Percentiles rank a stretch among this genome's conserved stretches.
These are phyloP conservation scores for Botrytis paeoniae DNA, from an alignment of 2,329 filamentous ascomycete genomes.

Conservation along the genomic window DNA sequence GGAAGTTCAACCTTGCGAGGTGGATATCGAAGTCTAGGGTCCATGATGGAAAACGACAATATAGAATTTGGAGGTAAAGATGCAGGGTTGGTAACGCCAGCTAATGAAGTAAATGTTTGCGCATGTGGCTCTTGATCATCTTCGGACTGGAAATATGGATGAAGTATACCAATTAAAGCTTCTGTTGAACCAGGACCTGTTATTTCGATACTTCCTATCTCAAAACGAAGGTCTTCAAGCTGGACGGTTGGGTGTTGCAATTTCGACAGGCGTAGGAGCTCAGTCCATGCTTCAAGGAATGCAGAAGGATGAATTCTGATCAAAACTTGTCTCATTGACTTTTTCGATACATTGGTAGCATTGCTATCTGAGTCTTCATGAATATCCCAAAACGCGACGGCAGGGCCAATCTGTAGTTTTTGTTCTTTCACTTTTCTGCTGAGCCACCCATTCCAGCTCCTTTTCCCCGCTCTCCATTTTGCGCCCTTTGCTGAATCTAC, in stretches of 20 bases:
- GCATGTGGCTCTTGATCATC: constrained; percentile 44
- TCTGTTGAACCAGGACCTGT: constrained; percentile 76
- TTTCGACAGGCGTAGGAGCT: constrained; percentile 56
- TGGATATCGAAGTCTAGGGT: constrained; percentile 79
- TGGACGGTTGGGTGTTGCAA: constrained; percentile 58
- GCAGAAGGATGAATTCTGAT: constrained; percentile 80
- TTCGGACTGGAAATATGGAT: constrained; percentile 44
- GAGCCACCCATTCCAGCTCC: constrained; percentile 57
- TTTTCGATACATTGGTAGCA: constrained; percentile 40
- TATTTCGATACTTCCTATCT: constrained; percentile 69
- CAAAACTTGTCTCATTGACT: constrained; percentile 49
- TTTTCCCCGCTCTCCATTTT: constrained; percentile 67
- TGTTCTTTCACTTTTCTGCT: constrained; percentile 53
- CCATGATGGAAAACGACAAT: constrained; percentile 69
- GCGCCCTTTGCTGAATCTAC: constrained; percentile 61
- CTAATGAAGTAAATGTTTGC: constrained; percentile 50
- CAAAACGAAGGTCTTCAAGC: constrained; percentile 66
- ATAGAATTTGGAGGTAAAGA: constrained; percentile 67
- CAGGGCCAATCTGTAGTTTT: constrained; percentile 64
- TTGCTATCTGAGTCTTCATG: constrained; percentile 25
- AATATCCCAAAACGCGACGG: constrained; percentile 71
- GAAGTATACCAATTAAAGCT: constrained; percentile 66
- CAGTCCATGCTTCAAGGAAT: constrained; percentile 64
- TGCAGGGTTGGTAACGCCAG: constrained; percentile 63
- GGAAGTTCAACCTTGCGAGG: constrained; percentile 53